Percentiles rank a stretch among this genome's conserved stretches.
Evolutionary conservation across 2,329 filamentous ascomycete genomes (phyloP).

Genomic region (Raffaelea albimanens): DNA sequence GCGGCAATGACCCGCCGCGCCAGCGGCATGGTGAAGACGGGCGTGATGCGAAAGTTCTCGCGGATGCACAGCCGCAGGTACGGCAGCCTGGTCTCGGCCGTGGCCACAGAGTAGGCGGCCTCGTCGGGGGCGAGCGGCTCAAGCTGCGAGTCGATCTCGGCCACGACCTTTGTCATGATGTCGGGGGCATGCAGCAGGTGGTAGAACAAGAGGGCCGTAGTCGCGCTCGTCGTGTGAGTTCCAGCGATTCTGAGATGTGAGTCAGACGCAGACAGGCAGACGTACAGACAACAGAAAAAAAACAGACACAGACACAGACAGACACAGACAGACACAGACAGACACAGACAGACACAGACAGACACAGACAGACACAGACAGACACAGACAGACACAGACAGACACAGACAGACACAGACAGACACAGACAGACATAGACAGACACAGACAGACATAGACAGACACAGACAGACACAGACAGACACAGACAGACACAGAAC

Average conservation of each 20-base stretch:
- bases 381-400: too few species aligned
- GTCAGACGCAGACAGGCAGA: too few species aligned
- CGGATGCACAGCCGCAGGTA: constrained; percentile 19
- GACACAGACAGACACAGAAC: too few species aligned
- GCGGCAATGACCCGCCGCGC: constrained; percentile 17
- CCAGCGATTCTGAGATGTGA: constrained; percentile 21
- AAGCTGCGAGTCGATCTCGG: constrained; percentile 14
- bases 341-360: too few species aligned
- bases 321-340: too few species aligned
- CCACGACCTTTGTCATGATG: constrained; percentile 13
- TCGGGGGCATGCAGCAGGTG: constrained; percentile 21
- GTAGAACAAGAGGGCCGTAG: constrained; percentile 20
- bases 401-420: too few species aligned
- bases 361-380: too few species aligned
- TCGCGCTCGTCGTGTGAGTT: constrained; percentile 22
- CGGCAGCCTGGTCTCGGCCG: constrained; percentile 16
- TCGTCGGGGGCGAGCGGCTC: constrained; percentile 1
- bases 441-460: too few species aligned
- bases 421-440: too few species aligned
- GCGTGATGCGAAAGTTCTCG: constrained; percentile 24
- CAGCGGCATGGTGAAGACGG: constrained; percentile 24
- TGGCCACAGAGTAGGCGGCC: constrained; percentile 14
- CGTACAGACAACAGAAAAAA: too few species aligned
- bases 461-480: too few species aligned
- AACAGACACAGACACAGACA: too few species aligned